phyloP scores from a whole-genome alignment of 768 basidiomycete genomes.

The button mushroom (Agaricus bisporus) region DNA sequence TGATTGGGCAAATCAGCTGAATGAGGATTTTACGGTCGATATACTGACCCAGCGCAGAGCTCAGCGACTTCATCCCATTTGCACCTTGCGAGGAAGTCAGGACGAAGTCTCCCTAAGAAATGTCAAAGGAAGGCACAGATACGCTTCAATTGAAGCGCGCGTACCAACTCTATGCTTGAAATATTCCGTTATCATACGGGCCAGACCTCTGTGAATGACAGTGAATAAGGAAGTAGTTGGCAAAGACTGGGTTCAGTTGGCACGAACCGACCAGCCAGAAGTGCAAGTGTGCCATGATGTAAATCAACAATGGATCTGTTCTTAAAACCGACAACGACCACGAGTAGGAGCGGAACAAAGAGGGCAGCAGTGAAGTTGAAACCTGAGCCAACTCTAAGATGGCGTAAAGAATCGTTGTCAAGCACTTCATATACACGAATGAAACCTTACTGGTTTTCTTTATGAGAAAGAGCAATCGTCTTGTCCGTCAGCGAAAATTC shows the following conservation, averaged over 20 bases:
- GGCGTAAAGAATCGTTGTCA: conserved; percentile 1
- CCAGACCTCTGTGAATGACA: conserved; percentile 31
- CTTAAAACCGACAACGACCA: conserved; percentile 29
- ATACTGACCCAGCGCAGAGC: conserved; percentile 51
- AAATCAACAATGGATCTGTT: conserved; percentile 43
- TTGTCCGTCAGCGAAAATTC: conserved; percentile 44
- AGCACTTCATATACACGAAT: not conserved
- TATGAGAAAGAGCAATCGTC: conserved; percentile 46
- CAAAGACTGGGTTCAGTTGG: not conserved
- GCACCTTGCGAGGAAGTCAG: conserved; percentile 63
- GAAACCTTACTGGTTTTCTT: conserved; percentile 39
- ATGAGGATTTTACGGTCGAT: not conserved
- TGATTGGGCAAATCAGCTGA: conserved; percentile 1
- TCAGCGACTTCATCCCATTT: conserved; percentile 45
- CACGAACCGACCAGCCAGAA: conserved; percentile 34
- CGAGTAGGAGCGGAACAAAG: conserved; percentile 36
- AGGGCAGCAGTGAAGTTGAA: conserved; percentile 43
- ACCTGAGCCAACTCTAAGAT: conserved; percentile 38
- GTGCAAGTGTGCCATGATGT: conserved; percentile 53
- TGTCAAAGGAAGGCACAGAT: not conserved
- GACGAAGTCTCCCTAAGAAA: conserved; percentile 41
- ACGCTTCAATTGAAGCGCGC: not conserved
- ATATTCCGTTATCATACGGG: conserved; percentile 41
- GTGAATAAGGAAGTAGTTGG: not conserved
- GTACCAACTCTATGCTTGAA: conserved; percentile 56